Evolutionary conservation across 768 basidiomycete species (phyloP), one percentile per base, ranked within the genome.

Genomic region (Tremella mesenterica): DNA sequence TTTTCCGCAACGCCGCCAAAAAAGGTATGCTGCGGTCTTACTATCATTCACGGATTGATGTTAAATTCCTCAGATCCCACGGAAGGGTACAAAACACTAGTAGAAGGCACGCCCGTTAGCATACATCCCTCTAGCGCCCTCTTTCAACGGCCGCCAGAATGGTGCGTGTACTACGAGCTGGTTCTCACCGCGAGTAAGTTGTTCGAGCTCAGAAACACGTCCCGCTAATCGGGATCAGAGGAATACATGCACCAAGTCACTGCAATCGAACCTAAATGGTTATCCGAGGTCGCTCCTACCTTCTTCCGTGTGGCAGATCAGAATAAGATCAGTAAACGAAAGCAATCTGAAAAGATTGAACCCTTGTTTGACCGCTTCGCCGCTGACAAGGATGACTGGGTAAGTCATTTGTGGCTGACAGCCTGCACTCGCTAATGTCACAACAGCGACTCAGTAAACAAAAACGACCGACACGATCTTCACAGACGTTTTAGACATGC

Each of bases 251-350:
- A 73, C 54, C 68, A 70, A 53, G 67, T 97, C 39, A 93, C 90
- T 0, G 88, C 89, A 0, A 81, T 99, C 55, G 95, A 99, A 70
- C 93, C 95, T 3, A 95, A 95, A 73, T 99, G 93, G 95, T 81
- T 97, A 7, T 87, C 91, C 16, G 92, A 99, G 67, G 91, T 93
- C 21, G 95, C 93, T 6, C 93, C 95, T 1, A 90, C 92, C 56
- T 96, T 95, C 80, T 99, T 97, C 85, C 88, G 88, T 74, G 90
- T 99, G 39, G 91, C 93, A 2, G 95, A 97, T 73, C 86, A 83
- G 49, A 92, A 91, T 77, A 96, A 95, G 75, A 93, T 97, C 76
- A 66, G 67, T 91, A 70, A 67, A 45, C 45, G 65, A 30, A 70
- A 67, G 43, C 59, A 58, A 8, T 57, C 58, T 3, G 67, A 70